Evolutionary conservation across 2,329 filamentous ascomycete genomes (phyloP).

Genomic region (Ophiostoma quercus): DNA sequence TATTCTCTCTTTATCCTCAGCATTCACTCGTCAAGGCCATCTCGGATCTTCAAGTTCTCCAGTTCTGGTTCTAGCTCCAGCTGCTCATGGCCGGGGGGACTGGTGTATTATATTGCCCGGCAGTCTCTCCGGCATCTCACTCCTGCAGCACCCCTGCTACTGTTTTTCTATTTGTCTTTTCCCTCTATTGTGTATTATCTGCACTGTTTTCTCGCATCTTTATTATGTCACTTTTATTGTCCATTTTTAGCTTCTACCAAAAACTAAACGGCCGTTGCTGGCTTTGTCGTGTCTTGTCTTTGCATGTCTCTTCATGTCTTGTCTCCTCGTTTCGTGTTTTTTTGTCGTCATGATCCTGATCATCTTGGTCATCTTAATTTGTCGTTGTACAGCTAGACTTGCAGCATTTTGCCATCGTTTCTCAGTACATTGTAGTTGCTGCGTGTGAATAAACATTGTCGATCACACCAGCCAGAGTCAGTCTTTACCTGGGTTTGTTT

Average conservation of each 20-base stretch:
- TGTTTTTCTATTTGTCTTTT: neutral
- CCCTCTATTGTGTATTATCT: neutral
- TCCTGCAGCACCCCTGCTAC: constrained; percentile 6
- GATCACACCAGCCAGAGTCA: neutral
- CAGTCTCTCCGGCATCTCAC: constrained; percentile 7
- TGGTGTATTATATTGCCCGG: constrained; percentile 13
- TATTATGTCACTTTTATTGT: neutral
- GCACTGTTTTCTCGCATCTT: neutral
- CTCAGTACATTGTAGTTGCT: neutral
- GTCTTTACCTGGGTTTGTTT: neutral
- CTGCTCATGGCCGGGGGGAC: constrained; percentile 5
- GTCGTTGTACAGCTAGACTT: neutral
- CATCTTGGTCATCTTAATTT: neutral
- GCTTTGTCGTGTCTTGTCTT: constrained; percentile 1
- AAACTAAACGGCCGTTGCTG: neutral
- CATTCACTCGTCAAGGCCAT: neutral
- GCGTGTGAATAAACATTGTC: neutral
- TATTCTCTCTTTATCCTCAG: neutral
- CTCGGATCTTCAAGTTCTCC: neutral
- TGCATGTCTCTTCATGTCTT: constrained; percentile 10
- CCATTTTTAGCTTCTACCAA: neutral
- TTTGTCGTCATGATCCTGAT: neutral
- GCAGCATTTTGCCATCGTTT: neutral
- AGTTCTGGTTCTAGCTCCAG: neutral
- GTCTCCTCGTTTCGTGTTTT: constrained; percentile 1